Evolutionary conservation across 345 rosid genomes (phyloP).

Genomic region (Camelina sativa): DNA sequence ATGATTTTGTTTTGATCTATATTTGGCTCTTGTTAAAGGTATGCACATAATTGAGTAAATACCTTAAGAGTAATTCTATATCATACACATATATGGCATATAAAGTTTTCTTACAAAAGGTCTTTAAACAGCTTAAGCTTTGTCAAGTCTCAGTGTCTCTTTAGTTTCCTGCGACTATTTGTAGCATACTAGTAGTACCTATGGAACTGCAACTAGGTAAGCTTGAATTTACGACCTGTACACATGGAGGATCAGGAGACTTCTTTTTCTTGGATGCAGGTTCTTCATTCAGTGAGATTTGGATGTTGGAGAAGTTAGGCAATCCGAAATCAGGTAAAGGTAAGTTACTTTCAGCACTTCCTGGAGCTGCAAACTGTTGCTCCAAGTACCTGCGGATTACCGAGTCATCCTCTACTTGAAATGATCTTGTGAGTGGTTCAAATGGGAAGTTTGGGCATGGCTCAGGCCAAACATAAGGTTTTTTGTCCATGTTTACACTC

Average conservation of each 20-base stretch:
- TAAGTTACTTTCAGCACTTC: constrained; percentile 31
- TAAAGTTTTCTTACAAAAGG: constrained; percentile 6
- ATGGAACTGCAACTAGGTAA: constrained; percentile 27
- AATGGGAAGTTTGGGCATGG: constrained; percentile 55
- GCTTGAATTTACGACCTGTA: constrained; percentile 39
- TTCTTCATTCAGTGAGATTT: constrained; percentile 37
- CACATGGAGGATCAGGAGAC: constrained; percentile 33
- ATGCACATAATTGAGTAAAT: no score
- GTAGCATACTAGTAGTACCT: constrained; percentile 23
- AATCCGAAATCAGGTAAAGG: constrained; percentile 49
- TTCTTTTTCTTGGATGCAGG: constrained; percentile 24
- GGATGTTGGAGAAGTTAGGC: constrained; percentile 44
- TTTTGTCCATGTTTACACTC: not conserved
- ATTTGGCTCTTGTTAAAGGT: no score
- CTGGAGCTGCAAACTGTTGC: constrained; percentile 40
- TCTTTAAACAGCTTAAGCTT: not conserved
- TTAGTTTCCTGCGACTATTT: constrained; percentile 30
- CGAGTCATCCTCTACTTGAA: constrained; percentile 45
- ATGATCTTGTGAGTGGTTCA: constrained; percentile 54
- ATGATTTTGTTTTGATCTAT: no score
- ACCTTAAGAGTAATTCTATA: no score
- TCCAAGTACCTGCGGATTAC: constrained; percentile 50
- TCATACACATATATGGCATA: not conserved
- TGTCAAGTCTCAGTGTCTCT: not conserved
- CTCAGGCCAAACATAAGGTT: constrained; percentile 46